Evolutionary conservation across 257 asterid species (phyloP), one percentile per base, ranked within the genome.

Genomic region (Nicotiana undulata): DNA sequence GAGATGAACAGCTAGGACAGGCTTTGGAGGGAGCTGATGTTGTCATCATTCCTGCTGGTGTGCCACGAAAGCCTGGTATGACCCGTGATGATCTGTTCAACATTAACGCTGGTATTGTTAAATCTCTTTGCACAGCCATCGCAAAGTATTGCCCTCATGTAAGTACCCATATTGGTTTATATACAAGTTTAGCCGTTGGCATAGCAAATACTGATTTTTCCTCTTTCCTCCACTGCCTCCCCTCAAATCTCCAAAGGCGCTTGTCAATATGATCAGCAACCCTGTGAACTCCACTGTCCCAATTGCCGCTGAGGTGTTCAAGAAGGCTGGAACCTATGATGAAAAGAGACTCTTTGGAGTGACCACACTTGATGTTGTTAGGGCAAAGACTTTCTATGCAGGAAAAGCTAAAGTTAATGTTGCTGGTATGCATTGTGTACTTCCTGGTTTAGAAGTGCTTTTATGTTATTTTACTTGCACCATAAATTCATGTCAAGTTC

Each of bases 1-100:
- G 90, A 20, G 95, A 92, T 3, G 97, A 88, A 22, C 91, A 92
- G 85, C 90, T 92, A 17, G 90, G 89, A 37, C 83, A 90, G 79
- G 97, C 95, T 34, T 84, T 92, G 77, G 93, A 91, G 79, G 97
- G 89, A 52, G 75, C 83, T 59, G 86, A 84, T 63, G 79, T 85
- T 79, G 85, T 84, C 80, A 82, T 84, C 29, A 84, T 84, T 81
- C 87, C 87, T 3, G 87, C 87, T 70, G 87, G 87, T 70, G 85
- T 84, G 44, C 87, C 87, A 49, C 76, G 87, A 40, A 84, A 84
- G 70, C 87, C 87, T n/a, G 87, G 87, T 44, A 84, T 84, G 87
- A 84, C 87, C 29, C 87, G 87, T 78, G 87, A 84, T 78, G 87
- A 84, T 82, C 81, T 84, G 63, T 84, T 84, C 75, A 84, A 84